Base-by-base conservation (phyloP, 2,329 filamentous ascomycete genomes). In the Magnaporthiopsis rhizophila region DNA sequence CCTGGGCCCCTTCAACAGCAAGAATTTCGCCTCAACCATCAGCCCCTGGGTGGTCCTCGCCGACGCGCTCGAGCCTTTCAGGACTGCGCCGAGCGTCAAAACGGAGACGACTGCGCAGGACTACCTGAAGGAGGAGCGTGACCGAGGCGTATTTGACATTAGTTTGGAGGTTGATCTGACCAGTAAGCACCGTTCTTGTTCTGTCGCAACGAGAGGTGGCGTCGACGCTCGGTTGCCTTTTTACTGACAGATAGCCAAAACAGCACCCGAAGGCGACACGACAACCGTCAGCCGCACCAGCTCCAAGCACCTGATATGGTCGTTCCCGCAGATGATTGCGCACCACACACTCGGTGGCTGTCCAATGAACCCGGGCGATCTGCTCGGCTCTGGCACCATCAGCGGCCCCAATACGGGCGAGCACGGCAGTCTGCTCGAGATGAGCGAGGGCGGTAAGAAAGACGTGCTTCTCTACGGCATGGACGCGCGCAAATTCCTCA, bases 341-440 rank as follows among this genome's bases (percentile, higher is more conserved):
- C 91, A 95, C 74, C 91, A 95, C 74, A 88, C 89, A 3, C 83
- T 91, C 65, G 89, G 87, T 0, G 91, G 91, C 8, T 95, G 91
- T 74, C 86, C 88, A 9, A 81, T 63, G 34, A 65, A 60, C 24
- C 15, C 64, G 15, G 58, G 28, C 50, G 59, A 96, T 71, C 73
- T 95, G 58, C 76, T 96, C 11, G 91, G 90, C 2, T 91, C 88
- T 2, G 91, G 91, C 3, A 95, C 91, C 1, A 94, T 95, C 69
- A 81, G 79, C 69, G 80, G 80, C 3, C 74, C 71, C 4, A 68
- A 65, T 0, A 63, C 70, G 0, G 68, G 68, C 6, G 74, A 79
- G 69, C 73, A 74, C 45, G 80, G 80, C 8, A 78, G 78, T 66
- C 65, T 82, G 64, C 69, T 81, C 24, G 80, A 82, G 72, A 72